These are phyloP conservation scores for Syncephalis plumigaleata DNA, from an alignment of 371 early-diverging fungal species.

Conservation along the genomic window DNA sequence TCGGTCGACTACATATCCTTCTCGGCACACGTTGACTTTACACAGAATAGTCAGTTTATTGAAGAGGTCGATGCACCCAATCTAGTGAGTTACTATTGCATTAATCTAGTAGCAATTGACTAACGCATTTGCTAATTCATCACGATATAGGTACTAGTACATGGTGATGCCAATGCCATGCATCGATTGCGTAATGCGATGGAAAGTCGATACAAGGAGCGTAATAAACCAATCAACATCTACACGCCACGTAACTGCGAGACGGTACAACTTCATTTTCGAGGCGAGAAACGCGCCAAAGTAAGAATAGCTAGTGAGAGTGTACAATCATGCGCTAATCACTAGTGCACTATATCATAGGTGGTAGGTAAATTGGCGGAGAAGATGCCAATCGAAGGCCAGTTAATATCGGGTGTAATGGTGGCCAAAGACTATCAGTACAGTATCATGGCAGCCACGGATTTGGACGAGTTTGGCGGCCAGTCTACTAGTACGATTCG, in stretches of 20 bases:
- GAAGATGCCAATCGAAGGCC: slow-evolving; percentile 37
- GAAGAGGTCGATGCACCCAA: slow-evolving; percentile 92
- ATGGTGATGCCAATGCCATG: slow-evolving; percentile 99
- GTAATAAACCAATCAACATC: slow-evolving; percentile 67
- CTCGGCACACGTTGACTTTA: slow-evolving; percentile 98
- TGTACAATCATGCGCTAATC: background rate
- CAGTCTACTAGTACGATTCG: slow-evolving; percentile 54
- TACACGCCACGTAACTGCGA: slow-evolving; percentile 94
- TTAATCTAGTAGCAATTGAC: background rate
- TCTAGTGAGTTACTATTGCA: slow-evolving; percentile 36
- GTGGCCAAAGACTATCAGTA: slow-evolving; percentile 82
- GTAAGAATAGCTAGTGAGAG: slow-evolving; percentile 12
- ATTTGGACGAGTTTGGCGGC: slow-evolving; percentile 64
- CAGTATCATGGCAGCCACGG: slow-evolving; percentile 59
- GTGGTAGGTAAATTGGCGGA: slow-evolving; percentile 73
- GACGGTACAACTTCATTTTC: slow-evolving; percentile 79
- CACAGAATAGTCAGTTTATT: slow-evolving; percentile 98
- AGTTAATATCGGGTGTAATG: slow-evolving; percentile 62
- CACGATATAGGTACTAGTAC: slow-evolving; percentile 72
- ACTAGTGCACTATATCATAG: slow-evolving; percentile 10
- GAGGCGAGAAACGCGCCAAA: slow-evolving; percentile 89
- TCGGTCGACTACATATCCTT: slow-evolving; percentile 98
- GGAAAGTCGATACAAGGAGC: slow-evolving; percentile 64
- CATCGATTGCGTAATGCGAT: slow-evolving; percentile 86
- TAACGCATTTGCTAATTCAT: background rate